Conservation (phyloP, 257 asterid genomes). For the Penstemon eatonii region DNA sequence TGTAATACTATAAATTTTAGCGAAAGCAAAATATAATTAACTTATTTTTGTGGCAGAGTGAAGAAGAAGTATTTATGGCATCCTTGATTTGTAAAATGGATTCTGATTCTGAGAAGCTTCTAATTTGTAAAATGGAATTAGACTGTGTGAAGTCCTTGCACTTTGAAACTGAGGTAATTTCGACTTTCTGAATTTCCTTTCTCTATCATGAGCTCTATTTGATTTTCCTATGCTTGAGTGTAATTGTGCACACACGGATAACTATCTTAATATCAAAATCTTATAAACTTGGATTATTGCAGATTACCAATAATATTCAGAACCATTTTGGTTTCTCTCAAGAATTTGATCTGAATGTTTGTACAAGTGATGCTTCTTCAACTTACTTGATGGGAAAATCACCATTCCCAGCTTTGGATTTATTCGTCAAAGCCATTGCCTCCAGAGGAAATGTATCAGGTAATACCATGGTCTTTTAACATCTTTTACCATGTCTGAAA, state of each 20-base stretch:
- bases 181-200: background rate
- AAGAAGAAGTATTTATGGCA: slow-evolving; percentile 79
- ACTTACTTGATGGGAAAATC: slow-evolving; percentile 79
- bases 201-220: background rate
- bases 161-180: slow-evolving; percentile 80
- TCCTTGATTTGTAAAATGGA: slow-evolving; percentile 90
- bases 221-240: slow-evolving; percentile 4
- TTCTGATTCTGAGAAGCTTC: slow-evolving; percentile 67
- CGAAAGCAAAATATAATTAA: background rate
- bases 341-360: slow-evolving; percentile 46
- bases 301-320: slow-evolving; percentile 45
- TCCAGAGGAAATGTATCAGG: slow-evolving; percentile 82
- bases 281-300: slow-evolving; percentile 26
- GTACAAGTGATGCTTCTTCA: slow-evolving; percentile 60
- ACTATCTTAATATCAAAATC: slow-evolving; percentile 22
- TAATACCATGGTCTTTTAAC: slow-evolving; percentile 27
- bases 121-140: slow-evolving; percentile 89
- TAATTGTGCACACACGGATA: background rate
- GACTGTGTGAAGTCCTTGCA: slow-evolving; percentile 80
- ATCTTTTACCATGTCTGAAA: slow-evolving; percentile 14
- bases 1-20: background rate
- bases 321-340: slow-evolving; percentile 34
- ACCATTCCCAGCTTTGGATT: slow-evolving; percentile 81
- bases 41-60: slow-evolving; percentile 48
- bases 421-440: slow-evolving; percentile 62